Percentiles rank a stretch among this genome's conserved stretches.
phyloP scores from a whole-genome alignment of 2,329 filamentous ascomycete species.

The Trichophyton schoenleinii region DNA sequence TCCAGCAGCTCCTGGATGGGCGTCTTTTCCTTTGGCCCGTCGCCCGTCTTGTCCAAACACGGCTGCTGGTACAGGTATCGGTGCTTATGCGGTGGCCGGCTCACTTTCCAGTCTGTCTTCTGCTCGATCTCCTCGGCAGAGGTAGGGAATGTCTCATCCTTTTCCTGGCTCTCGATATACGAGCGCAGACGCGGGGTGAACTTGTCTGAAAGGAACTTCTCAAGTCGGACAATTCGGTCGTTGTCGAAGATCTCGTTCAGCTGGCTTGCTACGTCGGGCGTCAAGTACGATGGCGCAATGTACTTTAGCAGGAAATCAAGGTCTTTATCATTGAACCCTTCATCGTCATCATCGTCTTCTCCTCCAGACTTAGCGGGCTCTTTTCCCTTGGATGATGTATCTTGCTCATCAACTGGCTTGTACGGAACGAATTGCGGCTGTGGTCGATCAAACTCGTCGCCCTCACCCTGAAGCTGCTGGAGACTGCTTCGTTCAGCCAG shows the following conservation, averaged over 20 bases:
- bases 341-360: slow-evolving; percentile 28
- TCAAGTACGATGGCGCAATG: slow-evolving; percentile 79
- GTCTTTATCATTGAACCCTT: slow-evolving; percentile 60
- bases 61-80: slow-evolving; percentile 71
- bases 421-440: slow-evolving; percentile 45
- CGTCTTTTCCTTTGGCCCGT: slow-evolving; percentile 33
- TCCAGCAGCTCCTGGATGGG: slow-evolving; percentile 68
- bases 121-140: slow-evolving; percentile 46
- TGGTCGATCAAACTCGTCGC: slow-evolving; percentile 77
- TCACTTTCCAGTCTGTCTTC: slow-evolving; percentile 56
- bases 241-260: slow-evolving; percentile 68
- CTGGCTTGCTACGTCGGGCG: slow-evolving; percentile 77
- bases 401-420: slow-evolving; percentile 17
- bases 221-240: slow-evolving; percentile 70
- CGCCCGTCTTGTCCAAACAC: slow-evolving; percentile 19
- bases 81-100: slow-evolving; percentile 87
- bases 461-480: slow-evolving; percentile 83
- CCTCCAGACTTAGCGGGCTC: slow-evolving; percentile 23
- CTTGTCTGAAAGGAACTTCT: slow-evolving; percentile 63
- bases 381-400: slow-evolving; percentile 22
- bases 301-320: slow-evolving; percentile 84
- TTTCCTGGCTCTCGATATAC: slow-evolving; percentile 57
- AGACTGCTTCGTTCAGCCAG: slow-evolving; percentile 81
- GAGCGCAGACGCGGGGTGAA: slow-evolving; percentile 60
- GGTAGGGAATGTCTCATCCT: slow-evolving; percentile 31